Percentiles rank a stretch among this genome's conserved stretches.
Evolutionary conservation across 2,329 filamentous ascomycete genomes (phyloP).

Genomic region (Blumeriella jaapii): DNA sequence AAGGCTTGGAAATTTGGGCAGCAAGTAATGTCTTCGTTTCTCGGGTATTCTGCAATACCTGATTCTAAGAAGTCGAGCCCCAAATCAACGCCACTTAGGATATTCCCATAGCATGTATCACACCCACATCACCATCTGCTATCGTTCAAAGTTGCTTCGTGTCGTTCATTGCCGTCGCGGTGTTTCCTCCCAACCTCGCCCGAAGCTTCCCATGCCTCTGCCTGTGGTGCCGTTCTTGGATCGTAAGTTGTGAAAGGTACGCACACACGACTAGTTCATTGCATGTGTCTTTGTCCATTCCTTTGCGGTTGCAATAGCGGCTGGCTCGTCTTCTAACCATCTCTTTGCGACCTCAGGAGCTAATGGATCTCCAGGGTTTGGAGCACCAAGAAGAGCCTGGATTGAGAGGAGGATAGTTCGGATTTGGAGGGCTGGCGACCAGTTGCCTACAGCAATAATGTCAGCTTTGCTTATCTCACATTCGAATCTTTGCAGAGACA

Average conservation of each 20-base stretch:
- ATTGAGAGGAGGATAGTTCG: constrained; percentile 97
- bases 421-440: constrained; percentile 96
- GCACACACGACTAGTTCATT: constrained; percentile 20
- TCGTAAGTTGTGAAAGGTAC: neutral
- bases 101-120: no score
- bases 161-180: no score
- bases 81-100: constrained; percentile 7
- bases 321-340: constrained; percentile 93
- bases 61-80: constrained; percentile 3
- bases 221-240: constrained; percentile 4
- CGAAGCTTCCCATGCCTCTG: neutral
- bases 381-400: constrained; percentile 87
- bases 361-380: constrained; percentile 96
- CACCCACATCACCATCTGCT: constrained; percentile 7
- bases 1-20: no score
- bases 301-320: constrained; percentile 80
- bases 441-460: constrained; percentile 59
- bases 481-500: no score
- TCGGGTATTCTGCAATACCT: no score
- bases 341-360: constrained; percentile 95
- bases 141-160: no score
- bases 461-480: constrained; percentile 8
- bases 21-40: no score
- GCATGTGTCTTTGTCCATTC: constrained; percentile 63
- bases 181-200: constrained; percentile 1